phyloP scores from a whole-genome alignment of 108 stramenopile genomes.

The Pseudonitzschia pungens region DNA sequence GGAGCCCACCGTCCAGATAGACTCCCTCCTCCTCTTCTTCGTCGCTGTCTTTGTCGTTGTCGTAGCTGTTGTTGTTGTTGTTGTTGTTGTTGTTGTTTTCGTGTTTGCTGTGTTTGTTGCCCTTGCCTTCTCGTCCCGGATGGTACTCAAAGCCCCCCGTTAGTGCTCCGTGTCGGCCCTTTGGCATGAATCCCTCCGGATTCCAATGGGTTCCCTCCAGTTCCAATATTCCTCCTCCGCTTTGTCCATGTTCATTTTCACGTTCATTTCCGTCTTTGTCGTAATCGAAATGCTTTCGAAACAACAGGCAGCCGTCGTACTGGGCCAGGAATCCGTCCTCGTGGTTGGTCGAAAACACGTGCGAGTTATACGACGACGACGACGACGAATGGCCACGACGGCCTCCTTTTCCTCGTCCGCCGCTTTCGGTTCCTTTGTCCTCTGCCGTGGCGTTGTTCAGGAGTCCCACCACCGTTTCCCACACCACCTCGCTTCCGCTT shows the following conservation, averaged over 20 bases:
- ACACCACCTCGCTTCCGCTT: neutral
- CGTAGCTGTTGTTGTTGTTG: neutral
- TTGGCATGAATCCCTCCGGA: conserved; percentile 3
- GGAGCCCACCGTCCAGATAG: neutral
- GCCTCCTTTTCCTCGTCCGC: too few relatives aligned
- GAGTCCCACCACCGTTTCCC: neutral
- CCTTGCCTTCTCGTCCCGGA: neutral
- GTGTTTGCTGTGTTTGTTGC: neutral
- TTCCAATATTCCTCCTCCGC: too few relatives aligned
- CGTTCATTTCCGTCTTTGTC: neutral
- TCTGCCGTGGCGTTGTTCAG: neutral
- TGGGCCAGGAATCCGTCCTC: conserved; percentile 18
- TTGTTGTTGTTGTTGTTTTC: neutral
- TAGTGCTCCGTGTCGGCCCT: neutral
- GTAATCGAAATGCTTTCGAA: too few relatives aligned
- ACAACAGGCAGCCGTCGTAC: conserved; percentile 8
- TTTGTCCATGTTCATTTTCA: neutral
- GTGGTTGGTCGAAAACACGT: conserved; percentile 13
- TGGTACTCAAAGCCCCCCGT: neutral
- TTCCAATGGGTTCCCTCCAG: neutral
- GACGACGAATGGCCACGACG: too few relatives aligned
- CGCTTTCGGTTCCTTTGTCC: too few relatives aligned
- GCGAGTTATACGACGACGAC: too few relatives aligned
- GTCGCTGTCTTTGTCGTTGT: neutral
- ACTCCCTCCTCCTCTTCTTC: neutral